phyloP scores from a whole-genome alignment of 331 rosid species.

The Saraca asoca region DNA sequence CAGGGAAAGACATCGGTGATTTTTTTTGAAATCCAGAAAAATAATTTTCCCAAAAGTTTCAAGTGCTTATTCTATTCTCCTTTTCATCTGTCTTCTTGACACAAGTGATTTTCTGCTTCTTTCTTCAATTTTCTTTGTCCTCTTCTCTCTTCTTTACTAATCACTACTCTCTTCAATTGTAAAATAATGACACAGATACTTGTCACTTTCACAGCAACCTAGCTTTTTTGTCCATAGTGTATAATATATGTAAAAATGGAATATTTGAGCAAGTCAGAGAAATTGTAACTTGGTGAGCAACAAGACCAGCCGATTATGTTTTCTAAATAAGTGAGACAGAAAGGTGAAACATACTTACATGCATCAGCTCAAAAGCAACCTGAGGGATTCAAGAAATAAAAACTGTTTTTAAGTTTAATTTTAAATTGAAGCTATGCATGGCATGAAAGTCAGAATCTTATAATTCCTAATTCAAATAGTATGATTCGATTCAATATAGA shows the following conservation, averaged over 20 bases:
- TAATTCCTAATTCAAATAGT: no score
- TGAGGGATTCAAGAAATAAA: background rate
- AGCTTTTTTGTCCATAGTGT: background rate
- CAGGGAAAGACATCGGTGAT: background rate
- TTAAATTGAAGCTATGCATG: background rate
- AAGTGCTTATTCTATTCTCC: constrained; percentile 2
- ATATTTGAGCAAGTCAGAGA: background rate
- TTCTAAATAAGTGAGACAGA: background rate
- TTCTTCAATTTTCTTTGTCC: background rate
- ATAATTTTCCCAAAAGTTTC: constrained; percentile 1
- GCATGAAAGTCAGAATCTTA: no score
- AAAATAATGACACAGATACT: constrained; percentile 9
- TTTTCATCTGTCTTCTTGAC: background rate
- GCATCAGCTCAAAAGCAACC: background rate
- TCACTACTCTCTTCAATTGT: background rate
- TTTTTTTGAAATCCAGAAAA: background rate
- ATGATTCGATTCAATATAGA: no score
- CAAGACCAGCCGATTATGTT: background rate
- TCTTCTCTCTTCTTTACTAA: background rate
- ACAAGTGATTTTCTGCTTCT: background rate
- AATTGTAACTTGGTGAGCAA: background rate
- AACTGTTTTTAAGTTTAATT: background rate
- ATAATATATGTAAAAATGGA: constrained; percentile 7
- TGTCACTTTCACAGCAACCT: constrained; percentile 1
- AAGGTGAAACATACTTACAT: background rate